These are phyloP conservation scores for Biscutella laevigata DNA, from an alignment of 441 rosid species.

Conservation along the genomic window DNA sequence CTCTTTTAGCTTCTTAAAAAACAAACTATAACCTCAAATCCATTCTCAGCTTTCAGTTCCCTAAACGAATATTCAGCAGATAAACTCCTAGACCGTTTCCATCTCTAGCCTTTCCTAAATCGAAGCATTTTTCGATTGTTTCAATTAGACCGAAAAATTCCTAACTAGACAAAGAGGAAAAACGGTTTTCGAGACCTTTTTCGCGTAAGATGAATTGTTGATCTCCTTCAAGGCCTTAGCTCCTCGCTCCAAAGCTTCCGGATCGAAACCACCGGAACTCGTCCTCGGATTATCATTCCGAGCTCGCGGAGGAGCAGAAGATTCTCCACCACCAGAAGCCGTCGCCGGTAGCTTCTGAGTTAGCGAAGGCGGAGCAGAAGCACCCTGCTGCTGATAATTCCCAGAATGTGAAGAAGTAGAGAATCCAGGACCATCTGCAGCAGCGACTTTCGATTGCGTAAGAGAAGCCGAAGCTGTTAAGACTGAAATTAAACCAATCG, in stretches of 20 bases:
- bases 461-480: conserved; percentile 52
- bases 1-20: background rate
- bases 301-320: conserved; percentile 33
- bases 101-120: background rate
- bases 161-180: background rate
- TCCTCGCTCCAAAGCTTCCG: conserved; percentile 84
- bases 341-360: conserved; percentile 18
- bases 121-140: background rate
- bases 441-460: conserved; percentile 34
- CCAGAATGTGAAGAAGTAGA: conserved; percentile 34
- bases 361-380: conserved; percentile 27
- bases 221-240: conserved; percentile 72
- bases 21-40: background rate
- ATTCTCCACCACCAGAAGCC: conserved; percentile 19
- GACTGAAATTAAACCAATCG: conserved; percentile 56
- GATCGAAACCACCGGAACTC: conserved; percentile 81
- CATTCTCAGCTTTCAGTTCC: conserved; percentile 1
- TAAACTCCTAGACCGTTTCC: no score
- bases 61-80: background rate
- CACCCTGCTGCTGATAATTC: conserved; percentile 29
- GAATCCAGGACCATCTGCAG: conserved; percentile 48
- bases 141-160: background rate
- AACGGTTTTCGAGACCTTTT: conserved; percentile 46
- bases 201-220: conserved; percentile 52
- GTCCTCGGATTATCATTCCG: conserved; percentile 82